Conservation (phyloP, 169 alveolate genomes). For the Nephromyces sp. region DNA sequence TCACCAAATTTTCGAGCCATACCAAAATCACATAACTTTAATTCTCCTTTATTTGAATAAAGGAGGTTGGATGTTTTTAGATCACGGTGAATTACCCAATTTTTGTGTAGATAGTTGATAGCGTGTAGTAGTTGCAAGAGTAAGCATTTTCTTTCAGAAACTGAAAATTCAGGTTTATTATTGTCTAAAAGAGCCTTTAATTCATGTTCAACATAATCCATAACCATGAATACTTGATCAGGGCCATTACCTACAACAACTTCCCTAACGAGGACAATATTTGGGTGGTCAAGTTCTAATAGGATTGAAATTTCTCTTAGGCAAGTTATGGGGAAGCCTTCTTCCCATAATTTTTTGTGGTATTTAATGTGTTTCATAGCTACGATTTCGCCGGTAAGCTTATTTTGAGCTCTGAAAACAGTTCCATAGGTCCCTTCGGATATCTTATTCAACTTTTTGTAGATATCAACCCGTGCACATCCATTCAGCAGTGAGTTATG, state of each 20-base stretch:
- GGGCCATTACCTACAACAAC: constrained; percentile 59
- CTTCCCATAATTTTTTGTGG: constrained; percentile 67
- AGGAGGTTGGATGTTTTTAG: constrained; percentile 73
- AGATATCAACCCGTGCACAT: constrained; percentile 44
- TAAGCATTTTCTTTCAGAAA: constrained; percentile 77
- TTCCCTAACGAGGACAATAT: constrained; percentile 80
- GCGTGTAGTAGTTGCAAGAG: constrained; percentile 68
- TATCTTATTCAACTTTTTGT: constrained; percentile 67
- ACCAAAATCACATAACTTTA: constrained; percentile 76
- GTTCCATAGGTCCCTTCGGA: constrained; percentile 89
- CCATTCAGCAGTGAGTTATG: constrained; percentile 24
- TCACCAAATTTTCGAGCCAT: constrained; percentile 78
- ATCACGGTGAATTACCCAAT: constrained; percentile 82
- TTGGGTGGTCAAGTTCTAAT: constrained; percentile 80
- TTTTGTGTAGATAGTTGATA: constrained; percentile 60
- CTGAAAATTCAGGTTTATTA: constrained; percentile 73
- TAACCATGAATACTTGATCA: constrained; percentile 64
- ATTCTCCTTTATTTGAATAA: constrained; percentile 65
- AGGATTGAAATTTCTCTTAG: constrained; percentile 86
- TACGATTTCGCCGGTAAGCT: constrained; percentile 26
- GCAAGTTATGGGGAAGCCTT: constrained; percentile 88
- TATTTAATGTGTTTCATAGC: constrained; percentile 67
- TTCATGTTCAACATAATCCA: constrained; percentile 95
- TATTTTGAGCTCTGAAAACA: constrained; percentile 73
- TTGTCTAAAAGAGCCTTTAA: constrained; percentile 78